Conservation (phyloP, 129 eudicot genomes). For the Helianthus tuberosus region DNA sequence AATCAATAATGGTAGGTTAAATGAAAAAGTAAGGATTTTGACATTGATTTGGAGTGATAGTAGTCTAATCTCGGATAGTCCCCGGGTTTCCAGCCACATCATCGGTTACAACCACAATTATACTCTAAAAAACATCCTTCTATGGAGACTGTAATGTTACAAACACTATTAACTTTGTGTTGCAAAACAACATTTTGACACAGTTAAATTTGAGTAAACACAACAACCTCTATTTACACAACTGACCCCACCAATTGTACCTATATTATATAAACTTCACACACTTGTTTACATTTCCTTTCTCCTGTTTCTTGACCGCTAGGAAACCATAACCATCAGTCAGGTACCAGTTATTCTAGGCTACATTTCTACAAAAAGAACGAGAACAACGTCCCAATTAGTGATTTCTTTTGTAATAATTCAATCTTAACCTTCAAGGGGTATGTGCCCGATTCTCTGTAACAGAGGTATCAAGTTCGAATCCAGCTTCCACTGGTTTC, state of each 20-base stretch:
- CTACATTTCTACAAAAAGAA: conserved; percentile 27
- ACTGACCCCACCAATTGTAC: not conserved
- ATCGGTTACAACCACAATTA: conserved; percentile 3
- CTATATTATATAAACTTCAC: conserved; percentile 15
- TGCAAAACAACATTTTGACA: conserved; percentile 24
- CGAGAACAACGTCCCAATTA: not conserved
- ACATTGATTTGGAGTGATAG: too few species aligned
- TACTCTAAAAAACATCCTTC: conserved; percentile 2
- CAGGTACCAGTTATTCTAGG: conserved; percentile 20
- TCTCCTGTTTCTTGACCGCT: not conserved
- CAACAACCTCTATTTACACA: conserved; percentile 26
- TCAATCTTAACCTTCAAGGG: not conserved
- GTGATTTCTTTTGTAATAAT: not conserved
- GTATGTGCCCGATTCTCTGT: too few species aligned
- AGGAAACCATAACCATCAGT: conserved; percentile 21
- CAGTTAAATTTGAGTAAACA: not conserved
- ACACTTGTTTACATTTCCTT: conserved; percentile 26
- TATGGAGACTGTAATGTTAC: conserved; percentile 23
- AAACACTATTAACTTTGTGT: conserved; percentile 26
- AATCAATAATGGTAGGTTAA: too few species aligned
- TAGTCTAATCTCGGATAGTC: too few species aligned
- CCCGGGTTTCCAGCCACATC: not conserved
- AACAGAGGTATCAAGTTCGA: too few species aligned
- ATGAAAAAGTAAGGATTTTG: too few species aligned
- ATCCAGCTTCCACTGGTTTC: too few species aligned